Evolutionary conservation across 495 filamentous ascomycete species (phyloP).

Genomic region (Lindgomyces ingoldianus): DNA sequence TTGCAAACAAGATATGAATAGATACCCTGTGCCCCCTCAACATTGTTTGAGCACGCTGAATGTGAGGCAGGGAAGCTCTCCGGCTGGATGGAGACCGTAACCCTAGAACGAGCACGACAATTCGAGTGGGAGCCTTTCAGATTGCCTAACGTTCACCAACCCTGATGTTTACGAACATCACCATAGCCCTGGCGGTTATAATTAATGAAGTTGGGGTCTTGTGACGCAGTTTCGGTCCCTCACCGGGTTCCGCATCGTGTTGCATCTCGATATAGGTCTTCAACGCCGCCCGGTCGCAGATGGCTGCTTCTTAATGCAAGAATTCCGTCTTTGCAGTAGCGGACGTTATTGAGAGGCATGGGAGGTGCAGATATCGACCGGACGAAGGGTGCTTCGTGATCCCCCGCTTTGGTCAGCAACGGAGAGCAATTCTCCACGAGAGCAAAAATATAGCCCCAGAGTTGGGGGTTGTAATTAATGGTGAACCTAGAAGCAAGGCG

Average conservation of each 20-base stretch:
- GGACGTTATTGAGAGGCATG: background rate
- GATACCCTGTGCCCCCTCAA: constrained; percentile 16
- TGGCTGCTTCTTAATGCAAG: constrained; percentile 6
- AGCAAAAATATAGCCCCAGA: too few relatives aligned
- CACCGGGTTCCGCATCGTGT: background rate
- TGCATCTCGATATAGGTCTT: constrained; percentile 12
- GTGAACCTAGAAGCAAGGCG: constrained; percentile 8
- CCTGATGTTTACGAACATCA: background rate
- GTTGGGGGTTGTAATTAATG: constrained; percentile 5
- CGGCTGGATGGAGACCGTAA: too few relatives aligned
- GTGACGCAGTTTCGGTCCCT: constrained; percentile 8
- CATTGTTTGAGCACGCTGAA: background rate
- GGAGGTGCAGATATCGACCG: constrained; percentile 11
- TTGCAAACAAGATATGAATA: constrained; percentile 2
- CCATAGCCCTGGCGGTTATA: constrained; percentile 14
- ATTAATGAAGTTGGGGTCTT: constrained; percentile 1
- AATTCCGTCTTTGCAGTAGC: constrained; percentile 19
- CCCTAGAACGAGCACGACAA: background rate
- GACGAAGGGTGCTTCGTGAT: constrained; percentile 18
- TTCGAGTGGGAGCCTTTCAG: constrained; percentile 1
- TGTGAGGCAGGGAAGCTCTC: background rate
- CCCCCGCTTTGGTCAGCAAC: constrained; percentile 27
- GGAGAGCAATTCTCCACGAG: background rate
- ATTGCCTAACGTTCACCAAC: constrained; percentile 10
- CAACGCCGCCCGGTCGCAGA: constrained; percentile 23